Conservation (phyloP, 441 rosid genomes). For the Adansonia gregorii region DNA sequence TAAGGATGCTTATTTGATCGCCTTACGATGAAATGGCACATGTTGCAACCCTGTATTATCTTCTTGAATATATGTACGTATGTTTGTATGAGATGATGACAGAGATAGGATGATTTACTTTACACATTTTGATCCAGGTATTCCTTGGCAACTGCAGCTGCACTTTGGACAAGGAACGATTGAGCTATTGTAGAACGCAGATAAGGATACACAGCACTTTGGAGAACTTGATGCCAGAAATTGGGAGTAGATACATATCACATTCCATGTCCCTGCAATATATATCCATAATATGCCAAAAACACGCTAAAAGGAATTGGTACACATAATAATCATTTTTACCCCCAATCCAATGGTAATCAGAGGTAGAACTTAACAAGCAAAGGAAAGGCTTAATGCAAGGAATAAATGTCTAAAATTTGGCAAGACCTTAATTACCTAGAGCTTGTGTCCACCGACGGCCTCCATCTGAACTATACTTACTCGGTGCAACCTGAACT, state of each 20-base stretch:
- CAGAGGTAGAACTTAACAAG: not conserved
- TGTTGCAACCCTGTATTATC: too few relatives aligned
- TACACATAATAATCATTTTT: not conserved
- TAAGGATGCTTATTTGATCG: too few relatives aligned
- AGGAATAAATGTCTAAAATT: not conserved
- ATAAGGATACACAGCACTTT: slow-evolving; percentile 84
- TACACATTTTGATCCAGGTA: slow-evolving; percentile 49
- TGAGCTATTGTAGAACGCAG: slow-evolving; percentile 65
- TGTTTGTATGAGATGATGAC: not conserved
- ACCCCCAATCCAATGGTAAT: not conserved
- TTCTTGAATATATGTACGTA: not conserved
- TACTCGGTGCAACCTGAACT: slow-evolving; percentile 47
- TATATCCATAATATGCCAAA: not conserved
- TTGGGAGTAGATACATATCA: slow-evolving; percentile 77
- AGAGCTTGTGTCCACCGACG: slow-evolving; percentile 84
- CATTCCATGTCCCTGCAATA: slow-evolving; percentile 70
- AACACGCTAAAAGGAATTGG: not conserved
- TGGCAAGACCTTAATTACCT: slow-evolving; percentile 39
- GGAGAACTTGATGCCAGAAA: slow-evolving; percentile 60
- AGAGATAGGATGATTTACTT: slow-evolving; percentile 38
- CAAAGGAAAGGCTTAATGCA: not conserved
- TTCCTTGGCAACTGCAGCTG: slow-evolving; percentile 68
- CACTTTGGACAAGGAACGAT: slow-evolving; percentile 77
- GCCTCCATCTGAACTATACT: slow-evolving; percentile 48
- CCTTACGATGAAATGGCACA: too few relatives aligned